A percentile compares a stretch with the other conserved stretches of the same genome.
These are phyloP conservation scores for Fusarium armeniacum DNA, from an alignment of 2,329 filamentous ascomycete species.

Conservation along the genomic window DNA sequence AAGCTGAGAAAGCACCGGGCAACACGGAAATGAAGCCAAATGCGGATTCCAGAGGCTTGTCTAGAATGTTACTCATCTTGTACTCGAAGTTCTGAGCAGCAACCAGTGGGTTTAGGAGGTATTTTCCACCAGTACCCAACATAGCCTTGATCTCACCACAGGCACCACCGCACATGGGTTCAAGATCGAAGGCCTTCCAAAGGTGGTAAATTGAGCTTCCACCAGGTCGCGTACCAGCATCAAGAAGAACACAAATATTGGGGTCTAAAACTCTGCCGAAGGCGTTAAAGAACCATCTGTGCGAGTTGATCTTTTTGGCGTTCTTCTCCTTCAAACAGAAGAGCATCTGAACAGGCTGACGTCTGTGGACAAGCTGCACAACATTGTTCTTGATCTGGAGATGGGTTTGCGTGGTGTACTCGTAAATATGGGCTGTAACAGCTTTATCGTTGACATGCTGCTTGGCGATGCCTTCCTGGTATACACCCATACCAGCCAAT, in stretches of 20 bases:
- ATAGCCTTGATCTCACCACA: slow-evolving; percentile 99
- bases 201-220: slow-evolving; percentile 96
- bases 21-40: slow-evolving; percentile 98
- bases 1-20: slow-evolving; percentile 98
- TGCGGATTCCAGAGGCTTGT: slow-evolving; percentile 96
- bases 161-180: slow-evolving; percentile 96
- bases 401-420: slow-evolving; percentile 89
- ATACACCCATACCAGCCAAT: too few species aligned
- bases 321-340: slow-evolving; percentile 99
- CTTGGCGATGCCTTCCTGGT: slow-evolving; percentile 88
- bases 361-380: slow-evolving; percentile 85
- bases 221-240: slow-evolving; percentile 95
- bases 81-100: slow-evolving; percentile 99
- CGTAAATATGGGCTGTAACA: slow-evolving; percentile 76
- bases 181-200: slow-evolving; percentile 98
- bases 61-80: slow-evolving; percentile 99
- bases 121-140: slow-evolving; percentile 86
- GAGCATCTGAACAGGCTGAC: slow-evolving; percentile 93
- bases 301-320: slow-evolving; percentile 99
- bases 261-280: slow-evolving; percentile 93
- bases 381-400: slow-evolving; percentile 91
- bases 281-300: slow-evolving; percentile 98
- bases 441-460: neutral
- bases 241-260: slow-evolving; percentile 95
- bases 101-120: slow-evolving; percentile 91